phyloP scores from a whole-genome alignment of 1,284 basidiomycete species.

The Cryptococcus hybrid region DNA sequence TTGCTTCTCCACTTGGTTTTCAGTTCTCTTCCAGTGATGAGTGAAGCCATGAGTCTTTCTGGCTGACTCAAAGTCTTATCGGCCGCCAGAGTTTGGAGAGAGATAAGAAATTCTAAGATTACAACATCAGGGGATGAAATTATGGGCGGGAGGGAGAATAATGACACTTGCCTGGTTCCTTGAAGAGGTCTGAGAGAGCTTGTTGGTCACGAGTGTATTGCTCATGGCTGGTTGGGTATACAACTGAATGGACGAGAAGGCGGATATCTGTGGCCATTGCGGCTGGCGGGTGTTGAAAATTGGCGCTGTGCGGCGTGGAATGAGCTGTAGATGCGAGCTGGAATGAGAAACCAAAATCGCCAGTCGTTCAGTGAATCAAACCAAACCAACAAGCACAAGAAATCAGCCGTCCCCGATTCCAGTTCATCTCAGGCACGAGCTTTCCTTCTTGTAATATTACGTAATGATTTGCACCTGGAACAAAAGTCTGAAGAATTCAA shows the following conservation, averaged over 20 bases:
- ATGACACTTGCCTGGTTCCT: slow-evolving; percentile 33
- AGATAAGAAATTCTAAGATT: slow-evolving; percentile 39
- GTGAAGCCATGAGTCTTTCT: slow-evolving; percentile 43
- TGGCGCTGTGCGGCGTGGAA: background rate
- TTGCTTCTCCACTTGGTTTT: slow-evolving; percentile 50
- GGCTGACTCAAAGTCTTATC: slow-evolving; percentile 33
- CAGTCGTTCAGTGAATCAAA: background rate
- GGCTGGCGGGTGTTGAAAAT: too few relatives aligned
- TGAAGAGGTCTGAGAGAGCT: slow-evolving; percentile 37
- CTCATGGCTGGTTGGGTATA: slow-evolving; percentile 35
- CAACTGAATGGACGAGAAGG: slow-evolving; percentile 33
- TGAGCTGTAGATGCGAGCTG: background rate
- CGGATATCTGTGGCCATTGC: slow-evolving; percentile 22
- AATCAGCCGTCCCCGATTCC: too few relatives aligned
- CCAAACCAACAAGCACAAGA: background rate
- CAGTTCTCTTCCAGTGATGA: slow-evolving; percentile 46
- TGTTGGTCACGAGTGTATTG: slow-evolving; percentile 39
- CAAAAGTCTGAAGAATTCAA: background rate
- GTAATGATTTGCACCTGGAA: background rate
- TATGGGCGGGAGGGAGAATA: background rate
- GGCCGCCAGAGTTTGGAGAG: slow-evolving; percentile 39
- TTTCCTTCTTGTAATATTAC: background rate
- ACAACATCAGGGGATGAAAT: background rate
- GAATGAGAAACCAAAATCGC: background rate
- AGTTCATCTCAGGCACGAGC: too few relatives aligned